These are phyloP conservation scores for Tripidium arundinaceum DNA, from an alignment of 202 grass and related monocot genomes.

Conservation along the genomic window DNA sequence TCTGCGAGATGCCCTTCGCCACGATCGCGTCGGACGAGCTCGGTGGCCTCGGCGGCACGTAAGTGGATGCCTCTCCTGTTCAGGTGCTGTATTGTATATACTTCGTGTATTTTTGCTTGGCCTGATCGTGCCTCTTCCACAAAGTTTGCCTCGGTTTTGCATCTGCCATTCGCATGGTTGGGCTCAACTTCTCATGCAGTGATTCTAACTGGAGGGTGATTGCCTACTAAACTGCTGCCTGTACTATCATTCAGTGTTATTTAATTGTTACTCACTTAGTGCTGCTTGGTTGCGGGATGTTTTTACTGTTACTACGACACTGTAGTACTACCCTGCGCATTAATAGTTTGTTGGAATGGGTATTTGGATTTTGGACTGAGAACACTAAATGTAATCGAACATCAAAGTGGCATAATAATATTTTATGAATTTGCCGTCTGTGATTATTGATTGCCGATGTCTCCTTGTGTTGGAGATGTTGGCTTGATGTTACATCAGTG, in stretches of 20 bases:
- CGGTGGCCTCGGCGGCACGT: conserved; percentile 91
- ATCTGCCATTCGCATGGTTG: neutral
- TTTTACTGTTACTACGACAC: neutral
- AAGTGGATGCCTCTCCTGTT: conserved; percentile 29
- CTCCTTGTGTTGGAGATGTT: neutral
- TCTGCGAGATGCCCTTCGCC: conserved; percentile 88
- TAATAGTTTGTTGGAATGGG: neutral
- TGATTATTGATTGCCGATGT: neutral
- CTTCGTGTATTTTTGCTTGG: neutral
- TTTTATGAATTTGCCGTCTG: neutral
- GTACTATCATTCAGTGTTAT: neutral
- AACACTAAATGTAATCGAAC: neutral
- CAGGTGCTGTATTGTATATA: neutral
- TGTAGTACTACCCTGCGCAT: neutral
- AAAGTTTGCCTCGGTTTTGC: neutral
- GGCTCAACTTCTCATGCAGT: neutral
- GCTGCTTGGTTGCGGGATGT: neutral
- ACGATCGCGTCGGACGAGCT: conserved; percentile 63
- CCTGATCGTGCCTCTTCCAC: neutral
- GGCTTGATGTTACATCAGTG: neutral
- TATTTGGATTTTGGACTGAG: neutral
- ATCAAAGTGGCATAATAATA: neutral
- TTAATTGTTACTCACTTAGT: neutral
- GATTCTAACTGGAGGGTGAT: neutral
- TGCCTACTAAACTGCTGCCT: neutral